phyloP scores from a whole-genome alignment of 768 basidiomycete genomes.

The Mycena floridula region DNA sequence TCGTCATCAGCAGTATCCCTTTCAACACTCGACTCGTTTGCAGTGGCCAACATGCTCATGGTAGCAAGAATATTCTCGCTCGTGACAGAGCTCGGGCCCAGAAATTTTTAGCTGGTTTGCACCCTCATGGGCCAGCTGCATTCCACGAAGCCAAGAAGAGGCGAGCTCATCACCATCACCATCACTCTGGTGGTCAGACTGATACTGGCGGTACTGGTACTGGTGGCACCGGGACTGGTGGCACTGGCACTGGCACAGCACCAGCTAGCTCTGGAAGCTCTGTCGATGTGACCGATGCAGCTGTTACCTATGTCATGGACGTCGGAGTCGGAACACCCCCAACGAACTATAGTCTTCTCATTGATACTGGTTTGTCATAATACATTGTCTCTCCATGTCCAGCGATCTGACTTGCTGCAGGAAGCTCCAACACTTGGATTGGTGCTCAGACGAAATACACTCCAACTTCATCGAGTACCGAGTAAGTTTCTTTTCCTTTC shows the following conservation, averaged over 20 bases:
- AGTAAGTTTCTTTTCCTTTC: slow-evolving; percentile 20
- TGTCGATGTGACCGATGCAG: slow-evolving; percentile 54
- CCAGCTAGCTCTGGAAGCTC: slow-evolving; percentile 19
- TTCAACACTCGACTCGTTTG: slow-evolving; percentile 38
- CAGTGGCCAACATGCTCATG: slow-evolving; percentile 33
- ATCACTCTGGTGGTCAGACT: slow-evolving; percentile 8
- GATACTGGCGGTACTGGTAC: slow-evolving; percentile 8
- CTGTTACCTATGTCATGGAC: slow-evolving; percentile 47
- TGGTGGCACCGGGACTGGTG: slow-evolving; percentile 8
- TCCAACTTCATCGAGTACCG: slow-evolving; percentile 38
- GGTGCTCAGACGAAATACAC: slow-evolving; percentile 43
- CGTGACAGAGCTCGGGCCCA: slow-evolving; percentile 49
- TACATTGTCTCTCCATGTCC: background rate
- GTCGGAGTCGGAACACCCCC: slow-evolving; percentile 49
- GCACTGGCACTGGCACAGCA: slow-evolving; percentile 2
- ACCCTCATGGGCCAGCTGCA: slow-evolving; percentile 45
- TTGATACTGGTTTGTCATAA: slow-evolving; percentile 43
- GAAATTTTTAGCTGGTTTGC: slow-evolving; percentile 48
- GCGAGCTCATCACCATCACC: slow-evolving; percentile 17
- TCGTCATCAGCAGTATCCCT: slow-evolving; percentile 31
- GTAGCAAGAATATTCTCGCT: slow-evolving; percentile 42
- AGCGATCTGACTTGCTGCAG: slow-evolving; percentile 5
- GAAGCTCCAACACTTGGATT: slow-evolving; percentile 53
- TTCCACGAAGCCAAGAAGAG: slow-evolving; percentile 21
- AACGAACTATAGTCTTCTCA: slow-evolving; percentile 44